Evolutionary conservation across 1,139 yeast species (phyloP).

Genomic region (Hyphopichia buzzinii): DNA sequence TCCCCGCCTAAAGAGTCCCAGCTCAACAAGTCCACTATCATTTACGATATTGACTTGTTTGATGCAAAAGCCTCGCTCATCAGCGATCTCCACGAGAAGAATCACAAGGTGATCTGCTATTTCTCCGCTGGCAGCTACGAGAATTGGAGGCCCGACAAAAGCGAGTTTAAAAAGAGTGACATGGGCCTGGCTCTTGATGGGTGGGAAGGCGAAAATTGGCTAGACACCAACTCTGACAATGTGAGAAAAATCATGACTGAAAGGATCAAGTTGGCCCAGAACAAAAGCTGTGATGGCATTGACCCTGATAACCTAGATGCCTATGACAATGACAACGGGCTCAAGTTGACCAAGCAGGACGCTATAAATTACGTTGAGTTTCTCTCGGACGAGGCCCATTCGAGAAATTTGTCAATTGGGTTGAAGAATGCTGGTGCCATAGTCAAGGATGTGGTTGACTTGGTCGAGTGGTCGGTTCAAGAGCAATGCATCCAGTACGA

Average conservation of each 20-base stretch:
- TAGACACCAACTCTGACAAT: constrained; percentile 12
- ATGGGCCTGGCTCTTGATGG: constrained; percentile 19
- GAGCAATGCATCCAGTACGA: constrained; percentile 20
- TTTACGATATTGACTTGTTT: constrained; percentile 17
- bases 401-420: constrained; percentile 13
- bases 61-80: constrained; percentile 12
- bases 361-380: constrained; percentile 15
- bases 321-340: constrained; percentile 20
- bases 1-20: constrained; percentile 3
- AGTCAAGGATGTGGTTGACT: constrained; percentile 11
- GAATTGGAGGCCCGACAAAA: constrained; percentile 18
- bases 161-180: constrained; percentile 11
- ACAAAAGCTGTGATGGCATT: constrained; percentile 19
- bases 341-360: constrained; percentile 15
- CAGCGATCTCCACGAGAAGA: constrained; percentile 11
- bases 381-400: constrained; percentile 12
- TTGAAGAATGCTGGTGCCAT: constrained; percentile 20
- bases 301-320: constrained; percentile 25
- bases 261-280: constrained; percentile 15
- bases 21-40: constrained; percentile 1
- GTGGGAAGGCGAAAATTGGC: constrained; percentile 23
- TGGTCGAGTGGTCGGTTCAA: constrained; percentile 18
- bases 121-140: constrained; percentile 25
- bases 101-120: constrained; percentile 20
- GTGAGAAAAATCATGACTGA: constrained; percentile 16